Conservation (phyloP, 2,329 filamentous ascomycete genomes). For the Chalara sp. region DNA sequence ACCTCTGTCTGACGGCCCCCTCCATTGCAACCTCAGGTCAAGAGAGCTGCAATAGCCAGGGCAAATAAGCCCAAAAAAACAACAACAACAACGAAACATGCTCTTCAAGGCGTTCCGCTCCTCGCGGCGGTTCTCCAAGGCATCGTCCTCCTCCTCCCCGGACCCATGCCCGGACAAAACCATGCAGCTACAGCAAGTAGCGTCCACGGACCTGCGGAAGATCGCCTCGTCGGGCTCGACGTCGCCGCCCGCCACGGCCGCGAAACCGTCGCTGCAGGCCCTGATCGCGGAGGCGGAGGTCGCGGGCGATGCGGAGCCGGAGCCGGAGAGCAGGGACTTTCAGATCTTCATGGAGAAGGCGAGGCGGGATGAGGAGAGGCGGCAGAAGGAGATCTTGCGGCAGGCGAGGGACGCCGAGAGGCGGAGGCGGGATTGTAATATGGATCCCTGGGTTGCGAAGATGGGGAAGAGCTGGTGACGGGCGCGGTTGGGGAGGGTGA, state of each 20-base stretch:
- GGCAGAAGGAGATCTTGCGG: neutral
- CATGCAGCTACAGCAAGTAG: neutral
- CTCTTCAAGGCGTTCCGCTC: neutral
- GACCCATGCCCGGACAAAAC: no score
- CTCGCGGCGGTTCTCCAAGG: neutral
- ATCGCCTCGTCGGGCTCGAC: neutral
- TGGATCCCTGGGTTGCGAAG: neutral
- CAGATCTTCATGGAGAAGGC: slow-evolving; percentile 1
- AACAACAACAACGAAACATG: neutral
- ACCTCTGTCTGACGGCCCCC: neutral
- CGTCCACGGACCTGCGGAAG: neutral
- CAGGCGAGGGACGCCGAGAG: neutral
- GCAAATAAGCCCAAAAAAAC: neutral
- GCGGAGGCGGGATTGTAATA: neutral
- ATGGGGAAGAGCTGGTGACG: neutral
- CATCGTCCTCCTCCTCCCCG: neutral
- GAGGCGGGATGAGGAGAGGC: neutral
- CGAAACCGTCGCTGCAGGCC: slow-evolving; percentile 7
- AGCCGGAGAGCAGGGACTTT: neutral
- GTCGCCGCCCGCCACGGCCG: slow-evolving; percentile 3
- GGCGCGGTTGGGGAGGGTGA: no score
- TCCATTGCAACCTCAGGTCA: neutral
- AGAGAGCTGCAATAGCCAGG: no score
- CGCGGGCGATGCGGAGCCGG: neutral
- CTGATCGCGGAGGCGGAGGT: no score